Percentiles rank a stretch among this genome's conserved stretches.
Conservation (phyloP, 371 early-diverging fungal genomes). For the Mortierella sp. region DNA sequence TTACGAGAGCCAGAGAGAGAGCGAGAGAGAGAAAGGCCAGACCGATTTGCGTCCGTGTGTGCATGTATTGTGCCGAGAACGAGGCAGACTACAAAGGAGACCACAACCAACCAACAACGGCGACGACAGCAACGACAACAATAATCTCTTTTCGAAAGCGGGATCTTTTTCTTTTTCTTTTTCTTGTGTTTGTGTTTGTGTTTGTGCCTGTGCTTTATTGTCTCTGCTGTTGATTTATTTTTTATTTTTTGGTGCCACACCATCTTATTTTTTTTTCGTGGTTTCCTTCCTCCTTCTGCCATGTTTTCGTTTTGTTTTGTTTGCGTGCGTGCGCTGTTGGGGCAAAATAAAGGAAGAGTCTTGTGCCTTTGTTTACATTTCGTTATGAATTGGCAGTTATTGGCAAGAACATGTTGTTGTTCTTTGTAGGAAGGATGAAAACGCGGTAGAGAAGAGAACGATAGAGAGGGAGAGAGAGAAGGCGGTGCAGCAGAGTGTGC, state of each 20-base stretch:
- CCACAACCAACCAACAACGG: neutral
- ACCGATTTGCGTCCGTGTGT: neutral
- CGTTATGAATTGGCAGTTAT: neutral
- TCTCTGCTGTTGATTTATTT: neutral
- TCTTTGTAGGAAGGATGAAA: neutral
- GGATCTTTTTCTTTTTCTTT: neutral
- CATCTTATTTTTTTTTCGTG: neutral
- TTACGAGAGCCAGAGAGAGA: neutral
- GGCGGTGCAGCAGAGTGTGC: neutral
- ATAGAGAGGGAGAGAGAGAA: neutral
- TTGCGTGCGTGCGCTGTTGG: neutral
- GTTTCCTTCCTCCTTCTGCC: neutral
- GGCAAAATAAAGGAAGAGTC: neutral
- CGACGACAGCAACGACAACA: neutral
- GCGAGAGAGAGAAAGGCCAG: neutral
- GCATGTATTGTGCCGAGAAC: neutral
- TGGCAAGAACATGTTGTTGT: neutral
- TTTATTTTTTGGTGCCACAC: no score
- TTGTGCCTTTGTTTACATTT: conserved; percentile 1
- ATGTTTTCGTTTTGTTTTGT: neutral
- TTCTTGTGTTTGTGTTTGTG: neutral
- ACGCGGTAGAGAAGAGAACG: neutral
- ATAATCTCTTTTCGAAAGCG: neutral
- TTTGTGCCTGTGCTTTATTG: neutral
- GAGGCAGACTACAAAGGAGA: neutral